These are phyloP conservation scores for Aspergillus spinulosporus DNA, from an alignment of 2,329 filamentous ascomycete species.

Conservation along the genomic window DNA sequence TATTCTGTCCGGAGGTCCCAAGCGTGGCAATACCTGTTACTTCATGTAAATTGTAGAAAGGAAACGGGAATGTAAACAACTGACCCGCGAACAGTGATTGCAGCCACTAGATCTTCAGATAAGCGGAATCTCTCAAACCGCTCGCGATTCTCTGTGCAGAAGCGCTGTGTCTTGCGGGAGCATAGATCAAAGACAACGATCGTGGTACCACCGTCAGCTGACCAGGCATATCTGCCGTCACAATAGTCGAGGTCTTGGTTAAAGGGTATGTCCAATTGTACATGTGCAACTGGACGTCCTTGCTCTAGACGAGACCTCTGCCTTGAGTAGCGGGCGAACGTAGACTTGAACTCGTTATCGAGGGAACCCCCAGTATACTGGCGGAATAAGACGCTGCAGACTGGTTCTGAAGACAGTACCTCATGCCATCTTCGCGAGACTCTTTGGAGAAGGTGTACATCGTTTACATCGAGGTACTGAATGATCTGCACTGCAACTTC, in stretches of 20 bases:
- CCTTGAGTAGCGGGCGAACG: slow-evolving; percentile 23
- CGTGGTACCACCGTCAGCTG: slow-evolving; percentile 10
- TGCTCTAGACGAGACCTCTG: slow-evolving; percentile 26
- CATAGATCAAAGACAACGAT: slow-evolving; percentile 20
- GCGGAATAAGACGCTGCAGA: slow-evolving; percentile 22
- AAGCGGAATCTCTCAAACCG: slow-evolving; percentile 19
- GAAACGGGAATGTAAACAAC: background rate
- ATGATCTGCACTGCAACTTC: slow-evolving; percentile 35
- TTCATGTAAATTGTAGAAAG: background rate
- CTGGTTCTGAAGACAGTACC: slow-evolving; percentile 29
- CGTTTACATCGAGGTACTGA: slow-evolving; percentile 28
- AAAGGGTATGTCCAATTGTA: background rate
- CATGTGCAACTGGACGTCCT: slow-evolving; percentile 23
- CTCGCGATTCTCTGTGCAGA: slow-evolving; percentile 27
- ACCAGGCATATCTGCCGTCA: slow-evolving; percentile 25
- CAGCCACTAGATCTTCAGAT: slow-evolving; percentile 25
- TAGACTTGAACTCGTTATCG: background rate
- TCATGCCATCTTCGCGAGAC: slow-evolving; percentile 37
- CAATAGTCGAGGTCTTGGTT: slow-evolving; percentile 20
- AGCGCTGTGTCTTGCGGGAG: slow-evolving; percentile 16
- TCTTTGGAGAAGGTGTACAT: slow-evolving; percentile 31
- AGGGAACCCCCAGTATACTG: slow-evolving; percentile 17
- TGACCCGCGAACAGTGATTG: slow-evolving; percentile 26
- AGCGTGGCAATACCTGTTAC: slow-evolving; percentile 32
- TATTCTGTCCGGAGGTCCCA: slow-evolving; percentile 30